Evolutionary conservation across 495 filamentous ascomycete genomes (phyloP), one percentile per base, ranked within the genome.

Genomic region (Aspergillus taichungensis): DNA sequence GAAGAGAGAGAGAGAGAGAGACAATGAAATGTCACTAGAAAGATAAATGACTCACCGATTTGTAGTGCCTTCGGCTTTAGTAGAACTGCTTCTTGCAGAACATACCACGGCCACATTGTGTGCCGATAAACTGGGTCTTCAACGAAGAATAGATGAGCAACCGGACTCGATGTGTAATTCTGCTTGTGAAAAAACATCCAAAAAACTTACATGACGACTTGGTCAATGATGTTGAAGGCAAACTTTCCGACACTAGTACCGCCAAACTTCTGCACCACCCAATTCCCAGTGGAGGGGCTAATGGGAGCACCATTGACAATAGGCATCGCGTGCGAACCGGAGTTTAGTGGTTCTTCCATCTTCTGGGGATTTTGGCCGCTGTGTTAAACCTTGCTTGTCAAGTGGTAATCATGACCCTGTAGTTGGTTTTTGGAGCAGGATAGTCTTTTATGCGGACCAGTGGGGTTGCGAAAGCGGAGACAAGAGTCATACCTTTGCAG

Each of bases 11-110:
- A 6, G 3, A 12, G 28, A 18, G 10, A 14, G 14, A 28, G 9
- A 30, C 10, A 29, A 30, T 24, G 5, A 8, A 34, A 10, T 8
- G n/a, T 9, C 30, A 29, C n/a, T 13, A 18, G 27, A 9, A 30
- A 37, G 34, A 42, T 24, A 13, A 43, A 60, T 66, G 73, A 72
- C 84, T 79, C 71, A 94, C 87, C 88, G 79, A 70, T 92, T 97
- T 35, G 92, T 97, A 37, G 92, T 96, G 41, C 90, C 90, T 46
- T 91, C 87, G 28, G 77, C 77, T 63, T 97, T 97, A 54, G 87
- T 91, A 46, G 83, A 84, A 43, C 84, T 90, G 61, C 88, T 95
- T 60, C 89, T 68, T 13, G 92, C 92, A 34, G 92, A 98, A 57
- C 92, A 96, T 24, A 97, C 88, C 34, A 96, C 82, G 31, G 84